Evolutionary conservation across 805 yeast species (phyloP).

Genomic region (Starmerella vaccinii): DNA sequence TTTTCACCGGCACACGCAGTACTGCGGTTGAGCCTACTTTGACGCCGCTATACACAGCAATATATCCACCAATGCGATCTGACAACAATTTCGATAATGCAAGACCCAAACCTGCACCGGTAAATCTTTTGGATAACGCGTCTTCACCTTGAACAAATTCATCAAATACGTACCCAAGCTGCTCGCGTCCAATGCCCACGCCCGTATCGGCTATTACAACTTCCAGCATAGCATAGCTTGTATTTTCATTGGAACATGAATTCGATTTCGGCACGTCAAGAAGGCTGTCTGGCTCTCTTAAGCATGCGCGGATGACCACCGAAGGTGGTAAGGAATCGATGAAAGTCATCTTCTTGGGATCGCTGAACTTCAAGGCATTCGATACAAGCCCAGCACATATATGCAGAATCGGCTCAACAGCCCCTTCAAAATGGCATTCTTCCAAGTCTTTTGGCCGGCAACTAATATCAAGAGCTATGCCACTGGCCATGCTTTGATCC

Average conservation of each 20-base stretch:
- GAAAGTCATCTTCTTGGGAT: slow-evolving; percentile 33
- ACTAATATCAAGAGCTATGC: slow-evolving; percentile 49
- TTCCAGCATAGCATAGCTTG: slow-evolving; percentile 33
- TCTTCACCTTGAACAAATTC: slow-evolving; percentile 97
- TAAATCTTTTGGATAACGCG: slow-evolving; percentile 77
- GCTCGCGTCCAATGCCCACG: slow-evolving; percentile 73
- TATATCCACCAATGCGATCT: slow-evolving; percentile 75
- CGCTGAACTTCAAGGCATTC: slow-evolving; percentile 84
- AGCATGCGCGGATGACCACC: slow-evolving; percentile 13
- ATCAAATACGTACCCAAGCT: slow-evolving; percentile 80
- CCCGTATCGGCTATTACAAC: slow-evolving; percentile 82
- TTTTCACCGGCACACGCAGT: slow-evolving; percentile 18
- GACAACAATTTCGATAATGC: slow-evolving; percentile 84
- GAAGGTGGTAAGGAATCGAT: slow-evolving; percentile 22
- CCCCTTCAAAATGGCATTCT: slow-evolving; percentile 61
- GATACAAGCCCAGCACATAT: slow-evolving; percentile 83
- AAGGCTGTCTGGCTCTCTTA: background rate
- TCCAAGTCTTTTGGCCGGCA: slow-evolving; percentile 40
- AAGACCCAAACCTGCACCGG: slow-evolving; percentile 92
- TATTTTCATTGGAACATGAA: background rate
- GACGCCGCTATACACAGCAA: slow-evolving; percentile 33
- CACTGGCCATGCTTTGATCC: slow-evolving; percentile 44
- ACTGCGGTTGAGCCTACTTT: slow-evolving; percentile 21
- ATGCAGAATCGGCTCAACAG: slow-evolving; percentile 78
- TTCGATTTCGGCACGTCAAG: background rate